Evolutionary conservation across 306 rosid genomes (phyloP), one percentile per base, ranked within the genome.

Genomic region (Nissolia schottii): DNA sequence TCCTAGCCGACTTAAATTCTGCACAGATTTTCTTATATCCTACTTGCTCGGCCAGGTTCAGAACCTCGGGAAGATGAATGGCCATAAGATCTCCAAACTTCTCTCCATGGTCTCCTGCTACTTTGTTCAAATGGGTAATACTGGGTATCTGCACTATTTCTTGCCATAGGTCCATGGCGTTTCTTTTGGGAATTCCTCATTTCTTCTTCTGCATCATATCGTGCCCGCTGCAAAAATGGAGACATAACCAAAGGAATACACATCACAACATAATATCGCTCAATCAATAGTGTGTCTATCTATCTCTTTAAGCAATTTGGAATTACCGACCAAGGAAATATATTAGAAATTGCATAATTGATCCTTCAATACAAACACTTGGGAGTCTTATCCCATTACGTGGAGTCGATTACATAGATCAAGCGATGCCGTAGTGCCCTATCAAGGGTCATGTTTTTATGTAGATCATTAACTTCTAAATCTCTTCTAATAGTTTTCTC

Each of bases 191-290:
- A 82, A 77, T 81, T 89, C 74, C 97, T 89, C 88, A 84, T 77
- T 82, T 91, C 96, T 82, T 91, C 99, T 78, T 94, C 99, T 7
- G 86, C 88, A 51, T 91, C 96, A 49, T 94, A 94, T 62, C 84
- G 89, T 22, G 90, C 71, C 38, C 95, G 90, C 99, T 94, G 87
- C 82, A 80, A 35, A 57, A 75, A 46, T n/a, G 27, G 48, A 65
- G 48, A 28, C 34, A 54, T 18, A 31, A 34, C 29, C 25, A 74
- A 68, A 79, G 38, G 62, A 79, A 43, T 27, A 53, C 11, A 22
- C 34, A 60, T 22, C 64, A 41, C 53, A 71, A 34, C 67, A 54
- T n/a, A n/a, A n/a, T n/a, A n/a, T n/a, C n/a, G n/a, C n/a, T n/a
- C n/a, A n/a, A n/a, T n/a, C n/a, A n/a, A n/a, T n/a, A n/a, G n/a